Evolutionary conservation across 108 stramenopile species (phyloP).

Genomic region (Pseudonitzschia pungens): DNA sequence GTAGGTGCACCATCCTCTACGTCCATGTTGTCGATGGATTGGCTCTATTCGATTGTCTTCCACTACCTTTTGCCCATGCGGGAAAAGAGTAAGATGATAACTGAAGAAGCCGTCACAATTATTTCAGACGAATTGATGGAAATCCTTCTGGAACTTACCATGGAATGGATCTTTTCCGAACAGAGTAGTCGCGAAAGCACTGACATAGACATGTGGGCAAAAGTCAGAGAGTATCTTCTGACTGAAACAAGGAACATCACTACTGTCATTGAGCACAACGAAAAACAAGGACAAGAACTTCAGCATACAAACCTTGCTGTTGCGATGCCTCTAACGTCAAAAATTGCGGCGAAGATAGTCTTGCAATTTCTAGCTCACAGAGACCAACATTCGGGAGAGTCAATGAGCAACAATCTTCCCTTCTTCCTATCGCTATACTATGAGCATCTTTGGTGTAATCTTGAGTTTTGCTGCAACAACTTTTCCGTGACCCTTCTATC

Average conservation of each 20-base stretch:
- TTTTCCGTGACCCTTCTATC: not conserved
- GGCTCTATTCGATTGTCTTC: not conserved
- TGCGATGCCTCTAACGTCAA: not conserved
- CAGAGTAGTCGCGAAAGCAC: not conserved
- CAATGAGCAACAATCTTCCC: not conserved
- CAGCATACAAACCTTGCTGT: not conserved
- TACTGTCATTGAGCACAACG: not conserved
- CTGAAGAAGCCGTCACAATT: not conserved
- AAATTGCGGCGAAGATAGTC: not conserved
- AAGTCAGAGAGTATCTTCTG: not conserved
- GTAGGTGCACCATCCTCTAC: not conserved
- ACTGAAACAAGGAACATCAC: not conserved
- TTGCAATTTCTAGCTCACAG: not conserved
- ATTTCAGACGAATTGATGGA: constrained; percentile 1
- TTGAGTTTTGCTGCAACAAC: constrained; percentile 10
- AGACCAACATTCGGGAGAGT: not conserved
- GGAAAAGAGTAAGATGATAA: not conserved
- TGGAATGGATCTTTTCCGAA: constrained; percentile 8
- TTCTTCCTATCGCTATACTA: not conserved
- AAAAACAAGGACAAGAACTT: not conserved
- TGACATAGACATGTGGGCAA: not conserved
- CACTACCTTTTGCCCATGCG: not conserved
- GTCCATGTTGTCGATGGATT: not conserved
- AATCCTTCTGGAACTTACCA: not conserved
- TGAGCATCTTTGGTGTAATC: constrained; percentile 10